Evolutionary conservation across 352 stramenopile species (phyloP).

Genomic region (Nothophytophthora sp.): DNA sequence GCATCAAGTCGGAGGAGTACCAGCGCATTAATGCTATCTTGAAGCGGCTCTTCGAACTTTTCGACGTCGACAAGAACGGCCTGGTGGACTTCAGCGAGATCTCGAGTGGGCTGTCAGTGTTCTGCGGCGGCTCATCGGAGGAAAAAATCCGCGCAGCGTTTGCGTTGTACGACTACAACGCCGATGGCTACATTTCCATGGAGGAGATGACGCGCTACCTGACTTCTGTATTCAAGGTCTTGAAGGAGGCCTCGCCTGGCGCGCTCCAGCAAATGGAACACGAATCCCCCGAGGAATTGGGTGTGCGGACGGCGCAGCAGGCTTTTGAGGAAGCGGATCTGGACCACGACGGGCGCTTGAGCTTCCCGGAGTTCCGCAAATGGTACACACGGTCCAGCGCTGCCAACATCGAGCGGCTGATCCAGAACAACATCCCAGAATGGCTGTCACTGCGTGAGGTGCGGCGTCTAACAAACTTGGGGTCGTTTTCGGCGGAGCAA

Average conservation of each 20-base stretch:
- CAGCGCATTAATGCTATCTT: constrained; percentile 75
- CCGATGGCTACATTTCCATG: constrained; percentile 80
- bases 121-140: constrained; percentile 80
- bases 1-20: constrained; percentile 52
- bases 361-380: constrained; percentile 74
- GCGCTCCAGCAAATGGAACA: constrained; percentile 43
- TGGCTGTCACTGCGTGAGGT: constrained; percentile 82
- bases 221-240: constrained; percentile 82
- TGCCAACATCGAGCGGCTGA: constrained; percentile 76
- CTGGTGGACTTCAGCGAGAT: constrained; percentile 89
- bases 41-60: constrained; percentile 78
- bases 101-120: constrained; percentile 79
- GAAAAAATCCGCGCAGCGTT: constrained; percentile 80
- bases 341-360: constrained; percentile 68
- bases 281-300: constrained; percentile 67
- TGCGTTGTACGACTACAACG: constrained; percentile 86
- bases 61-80: constrained; percentile 87
- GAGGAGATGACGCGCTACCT: constrained; percentile 88
- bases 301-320: constrained; percentile 59
- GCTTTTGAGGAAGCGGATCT: constrained; percentile 78
- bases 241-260: constrained; percentile 73
- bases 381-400: constrained; percentile 83
- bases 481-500: constrained; percentile 66
- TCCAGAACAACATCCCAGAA: constrained; percentile 77
- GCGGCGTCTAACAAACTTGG: constrained; percentile 73